Percentiles rank a stretch among this genome's conserved stretches.
These are phyloP conservation scores for Blastobotrys peoriensis DNA, from an alignment of 805 yeast species.

Conservation along the genomic window DNA sequence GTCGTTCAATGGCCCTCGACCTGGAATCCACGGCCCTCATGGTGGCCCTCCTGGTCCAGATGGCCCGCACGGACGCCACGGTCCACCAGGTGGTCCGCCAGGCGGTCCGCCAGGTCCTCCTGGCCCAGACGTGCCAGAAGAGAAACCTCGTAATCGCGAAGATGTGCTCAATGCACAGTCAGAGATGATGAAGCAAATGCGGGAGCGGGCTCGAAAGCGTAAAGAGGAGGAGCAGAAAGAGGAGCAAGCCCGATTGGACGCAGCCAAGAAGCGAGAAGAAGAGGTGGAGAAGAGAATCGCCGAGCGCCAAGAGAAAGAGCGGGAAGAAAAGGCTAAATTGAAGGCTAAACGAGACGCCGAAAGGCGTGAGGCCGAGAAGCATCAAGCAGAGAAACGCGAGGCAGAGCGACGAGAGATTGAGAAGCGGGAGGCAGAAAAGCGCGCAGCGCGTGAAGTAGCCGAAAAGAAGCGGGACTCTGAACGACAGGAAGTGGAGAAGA, in stretches of 20 bases:
- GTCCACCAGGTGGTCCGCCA: background rate
- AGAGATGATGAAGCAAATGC: conserved; percentile 28
- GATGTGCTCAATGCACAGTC: conserved; percentile 26
- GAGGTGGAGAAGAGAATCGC: conserved; percentile 24
- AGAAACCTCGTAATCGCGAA: conserved; percentile 6
- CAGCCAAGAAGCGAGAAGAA: conserved; percentile 27
- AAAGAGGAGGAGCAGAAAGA: conserved; percentile 29
- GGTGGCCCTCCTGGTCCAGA: background rate
- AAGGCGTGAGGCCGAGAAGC: conserved; percentile 5
- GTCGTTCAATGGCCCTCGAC: background rate
- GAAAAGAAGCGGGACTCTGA: conserved; percentile 3
- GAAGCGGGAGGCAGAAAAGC: conserved; percentile 6
- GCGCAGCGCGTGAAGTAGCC: conserved; percentile 5
- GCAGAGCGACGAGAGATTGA: conserved; percentile 4
- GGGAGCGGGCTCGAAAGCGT: conserved; percentile 30
- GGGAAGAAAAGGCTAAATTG: conserved; percentile 6
- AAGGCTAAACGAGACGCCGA: conserved; percentile 1
- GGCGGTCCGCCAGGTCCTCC: background rate
- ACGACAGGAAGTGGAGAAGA: conserved; percentile 5
- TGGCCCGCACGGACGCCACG: background rate
- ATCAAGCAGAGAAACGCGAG: conserved; percentile 2
- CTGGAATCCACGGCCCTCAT: background rate
- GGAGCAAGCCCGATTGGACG: conserved; percentile 27
- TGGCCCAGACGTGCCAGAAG: background rate
- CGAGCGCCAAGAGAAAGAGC: conserved; percentile 18